These are phyloP conservation scores for Kurtzmaniella natalensis DNA, from an alignment of 1,139 yeast species.

Conservation along the genomic window DNA sequence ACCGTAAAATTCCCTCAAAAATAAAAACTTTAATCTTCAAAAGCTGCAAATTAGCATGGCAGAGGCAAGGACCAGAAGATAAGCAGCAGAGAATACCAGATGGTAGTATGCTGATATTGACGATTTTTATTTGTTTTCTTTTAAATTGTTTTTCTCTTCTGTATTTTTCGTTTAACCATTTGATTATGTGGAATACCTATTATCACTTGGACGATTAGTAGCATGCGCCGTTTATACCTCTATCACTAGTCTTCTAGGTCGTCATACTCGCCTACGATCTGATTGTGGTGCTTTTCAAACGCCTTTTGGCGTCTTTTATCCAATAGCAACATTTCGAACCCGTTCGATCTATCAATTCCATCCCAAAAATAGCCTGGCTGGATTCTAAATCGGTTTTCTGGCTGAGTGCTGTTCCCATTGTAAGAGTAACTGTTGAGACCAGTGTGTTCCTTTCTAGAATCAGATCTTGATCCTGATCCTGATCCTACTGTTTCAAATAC, in stretches of 20 bases:
- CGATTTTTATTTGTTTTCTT: too few species aligned
- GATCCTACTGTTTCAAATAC: slow-evolving; percentile 17
- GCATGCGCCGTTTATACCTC: background rate
- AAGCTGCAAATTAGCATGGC: too few species aligned
- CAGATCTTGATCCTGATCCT: slow-evolving; percentile 4
- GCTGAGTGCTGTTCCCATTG: slow-evolving; percentile 44
- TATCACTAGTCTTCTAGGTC: background rate
- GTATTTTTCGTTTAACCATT: too few species aligned
- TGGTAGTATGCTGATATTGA: too few species aligned
- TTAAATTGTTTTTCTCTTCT: too few species aligned
- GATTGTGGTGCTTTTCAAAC: slow-evolving; percentile 17
- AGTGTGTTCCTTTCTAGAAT: too few species aligned
- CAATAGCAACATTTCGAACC: slow-evolving; percentile 73
- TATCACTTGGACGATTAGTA: too few species aligned
- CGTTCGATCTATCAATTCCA: slow-evolving; percentile 86
- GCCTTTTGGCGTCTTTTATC: slow-evolving; percentile 47
- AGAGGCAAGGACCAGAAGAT: too few species aligned
- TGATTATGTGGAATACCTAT: too few species aligned
- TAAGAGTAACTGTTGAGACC: slow-evolving; percentile 23
- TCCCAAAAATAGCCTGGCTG: slow-evolving; percentile 88
- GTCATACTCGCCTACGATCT: background rate
- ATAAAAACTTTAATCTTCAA: too few species aligned
- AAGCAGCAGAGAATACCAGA: too few species aligned
- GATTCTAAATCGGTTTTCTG: slow-evolving; percentile 72
- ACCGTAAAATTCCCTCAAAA: too few species aligned